Base-by-base conservation (phyloP, 352 stramenopile genomes). In the Pythium myriotylum region DNA sequence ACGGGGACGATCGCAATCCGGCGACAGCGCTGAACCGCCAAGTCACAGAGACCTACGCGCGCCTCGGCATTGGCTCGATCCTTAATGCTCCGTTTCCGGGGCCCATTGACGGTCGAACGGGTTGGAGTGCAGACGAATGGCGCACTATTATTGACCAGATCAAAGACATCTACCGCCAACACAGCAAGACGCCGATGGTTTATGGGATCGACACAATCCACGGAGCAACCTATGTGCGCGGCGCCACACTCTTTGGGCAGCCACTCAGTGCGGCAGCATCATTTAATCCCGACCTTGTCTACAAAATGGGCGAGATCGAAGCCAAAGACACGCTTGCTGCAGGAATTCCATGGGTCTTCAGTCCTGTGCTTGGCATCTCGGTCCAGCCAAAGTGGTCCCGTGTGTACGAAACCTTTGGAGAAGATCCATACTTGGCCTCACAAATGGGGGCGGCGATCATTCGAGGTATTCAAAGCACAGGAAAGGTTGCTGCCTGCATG, bases 371-470 rank as follows among this genome's bases (percentile, higher is more conserved):
- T 19, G 91, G 81, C 0, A 89, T 94, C 52, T 73, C 94, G 20
- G 63, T 81, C 33, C 73, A 94, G 50, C 87, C 90, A 1, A 81
- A 87, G 53, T 98, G 92, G 91, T 70, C 86, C 23, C 81, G 93
- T 4, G 77, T 96, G n/a, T 97, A 92, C 62, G 92, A 98, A 68
- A 98, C 91, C 3, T 98, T 98, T 69, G 93, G 93, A 23, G 91
- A 98, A 70, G 90, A 97, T 67, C 88, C 89, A n/a, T 48, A 76
- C 24, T 2, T 97, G 7, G 84, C 82, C 3, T 84, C 81, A 0
- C 52, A 74, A 35, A 90, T 97, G 81, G 88, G 76, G 2, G 57
- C 62, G 1, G 62, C 73, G 19, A 79, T 94, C 65, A 89, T 97
- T 40, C 54, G 76, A 35, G 91, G 91, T 20, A 86, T 97, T 54